Base-by-base conservation (phyloP, 148 eudicot genomes). In the Camellia lanceoleosa region DNA sequence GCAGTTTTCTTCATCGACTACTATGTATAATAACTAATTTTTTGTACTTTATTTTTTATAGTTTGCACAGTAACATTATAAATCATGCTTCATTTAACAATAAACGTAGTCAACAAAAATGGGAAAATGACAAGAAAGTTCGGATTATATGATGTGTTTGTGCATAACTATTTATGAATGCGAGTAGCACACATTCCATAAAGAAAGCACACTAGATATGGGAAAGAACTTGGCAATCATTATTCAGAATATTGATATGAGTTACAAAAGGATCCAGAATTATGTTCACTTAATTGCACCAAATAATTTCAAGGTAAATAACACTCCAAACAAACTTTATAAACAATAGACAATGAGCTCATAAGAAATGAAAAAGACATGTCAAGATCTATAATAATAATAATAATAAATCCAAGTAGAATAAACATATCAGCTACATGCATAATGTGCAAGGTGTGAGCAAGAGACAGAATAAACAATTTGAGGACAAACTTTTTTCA, bases 401-500 rank as follows among this genome's bases (percentile, higher is more conserved):
- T 6, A 52, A 3, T 73, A 73, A 30, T 20, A 71, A 51, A 71
- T 69, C 20, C 23, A 68, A 42, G 49, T 44, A 43, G 73, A 44
- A 69, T 13, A 67, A 4, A 42, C 67, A 5, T 4, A 43, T 68
- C 38, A 54, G 15, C n/a, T 12, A 73, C 44, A 73, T 23, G 13
- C 14, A 18, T 23, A 10, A 75, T 18, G 19, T 49, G 16, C 58
- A 65, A 60, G 43, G 18, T 59, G 23, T 44, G 14, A 15, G 62
- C 19, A 43, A 77, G 20, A 30, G 12, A 56, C 30, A 58, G 8
- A 60, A 70, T 46, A 5, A 78, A 44, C 5, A 9, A 79, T 60
- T 61, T 10, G n/a, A 60, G 69, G 51, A 52, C 67, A 6, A 71
- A n/a, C 76, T 51, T 63, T 56, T 81, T 85, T 88, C 89, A 76